Evolutionary conservation across 2,329 filamentous ascomycete genomes (phyloP), one percentile per base, ranked within the genome.

Genomic region (Xylaria sp.): DNA sequence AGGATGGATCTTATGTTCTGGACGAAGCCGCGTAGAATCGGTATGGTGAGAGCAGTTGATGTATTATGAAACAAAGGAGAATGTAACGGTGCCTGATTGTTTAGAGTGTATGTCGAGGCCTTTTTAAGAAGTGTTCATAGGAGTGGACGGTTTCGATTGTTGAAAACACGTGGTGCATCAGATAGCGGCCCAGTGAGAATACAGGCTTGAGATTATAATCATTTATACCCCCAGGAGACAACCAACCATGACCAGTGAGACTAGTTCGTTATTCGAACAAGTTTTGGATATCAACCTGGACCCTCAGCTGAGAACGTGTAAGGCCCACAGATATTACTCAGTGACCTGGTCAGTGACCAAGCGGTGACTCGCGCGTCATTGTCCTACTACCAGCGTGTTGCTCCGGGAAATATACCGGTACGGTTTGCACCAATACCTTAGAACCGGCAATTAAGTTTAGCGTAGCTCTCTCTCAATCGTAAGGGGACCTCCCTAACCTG

Each of bases 331-430:
- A 1, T 25, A 33, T 46, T 61, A 19, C 46, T 42, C 31, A 33
- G 19, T 40, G 43, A 14, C 28, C 38, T 12, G 8, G 5, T 37
- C 35, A 38, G 31, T 40, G n/a, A 31, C 49, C 33, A 15, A 15
- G 42, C 7, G 28, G 54, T 40, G 60, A 63, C 60, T 63, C 60
- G 60, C 37, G 60, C 35, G 46, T 58, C n/a, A 23, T 7, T 40
- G 15, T 43, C 37, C 42, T 19, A 45, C 17, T 47, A 49, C 49
- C 19, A 8, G 8, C n/a, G n/a, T n/a, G n/a, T n/a, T n/a, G n/a
- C n/a, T n/a, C n/a, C n/a, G n/a, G n/a, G n/a, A n/a, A n/a, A n/a
- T n/a, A n/a, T n/a, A n/a, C n/a, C n/a, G n/a, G n/a, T n/a, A n/a
- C n/a, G n/a, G n/a, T n/a, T n/a, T n/a, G n/a, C n/a, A n/a, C n/a